Percentiles rank a stretch among this genome's conserved stretches.
phyloP scores from a whole-genome alignment of 805 yeast genomes.

The Yueomyces sinensis region DNA sequence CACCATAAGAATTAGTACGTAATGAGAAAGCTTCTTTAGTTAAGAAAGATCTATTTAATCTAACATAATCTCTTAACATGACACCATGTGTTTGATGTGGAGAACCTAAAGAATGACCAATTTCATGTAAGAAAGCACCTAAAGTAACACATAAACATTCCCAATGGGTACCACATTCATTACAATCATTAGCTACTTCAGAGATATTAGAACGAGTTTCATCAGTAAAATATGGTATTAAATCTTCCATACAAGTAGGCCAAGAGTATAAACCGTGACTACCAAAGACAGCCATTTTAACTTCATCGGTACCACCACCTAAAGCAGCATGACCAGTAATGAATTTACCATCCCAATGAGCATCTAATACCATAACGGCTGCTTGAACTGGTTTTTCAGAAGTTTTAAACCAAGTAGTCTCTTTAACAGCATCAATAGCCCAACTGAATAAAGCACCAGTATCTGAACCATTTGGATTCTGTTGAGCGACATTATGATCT shows the following conservation, averaged over 20 bases:
- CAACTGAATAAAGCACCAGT: slow-evolving; percentile 67
- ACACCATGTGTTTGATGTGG: slow-evolving; percentile 88
- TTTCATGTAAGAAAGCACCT: slow-evolving; percentile 94
- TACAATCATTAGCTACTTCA: slow-evolving; percentile 81
- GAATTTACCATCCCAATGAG: slow-evolving; percentile 60
- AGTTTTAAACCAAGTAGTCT: slow-evolving; percentile 40
- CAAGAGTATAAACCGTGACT: slow-evolving; percentile 86
- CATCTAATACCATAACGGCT: slow-evolving; percentile 75
- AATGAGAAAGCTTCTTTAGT: slow-evolving; percentile 49
- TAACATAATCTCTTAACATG: slow-evolving; percentile 77
- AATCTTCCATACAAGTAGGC: slow-evolving; percentile 72
- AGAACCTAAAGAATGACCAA: slow-evolving; percentile 82
- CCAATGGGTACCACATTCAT: slow-evolving; percentile 80
- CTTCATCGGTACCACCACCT: slow-evolving; percentile 69
- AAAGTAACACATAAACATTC: slow-evolving; percentile 74
- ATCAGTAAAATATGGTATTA: slow-evolving; percentile 59
- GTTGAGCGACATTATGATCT: slow-evolving; percentile 77
- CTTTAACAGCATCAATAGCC: slow-evolving; percentile 59
- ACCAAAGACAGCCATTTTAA: slow-evolving; percentile 83
- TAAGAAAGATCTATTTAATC: slow-evolving; percentile 70
- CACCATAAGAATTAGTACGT: slow-evolving; percentile 37
- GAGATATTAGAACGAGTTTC: slow-evolving; percentile 42
- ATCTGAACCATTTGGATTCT: slow-evolving; percentile 56
- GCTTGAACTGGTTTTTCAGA: slow-evolving; percentile 49
- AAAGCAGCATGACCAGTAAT: slow-evolving; percentile 85